Conservation (phyloP, 345 rosid species). For the Bretschneidera sinensis region DNA sequence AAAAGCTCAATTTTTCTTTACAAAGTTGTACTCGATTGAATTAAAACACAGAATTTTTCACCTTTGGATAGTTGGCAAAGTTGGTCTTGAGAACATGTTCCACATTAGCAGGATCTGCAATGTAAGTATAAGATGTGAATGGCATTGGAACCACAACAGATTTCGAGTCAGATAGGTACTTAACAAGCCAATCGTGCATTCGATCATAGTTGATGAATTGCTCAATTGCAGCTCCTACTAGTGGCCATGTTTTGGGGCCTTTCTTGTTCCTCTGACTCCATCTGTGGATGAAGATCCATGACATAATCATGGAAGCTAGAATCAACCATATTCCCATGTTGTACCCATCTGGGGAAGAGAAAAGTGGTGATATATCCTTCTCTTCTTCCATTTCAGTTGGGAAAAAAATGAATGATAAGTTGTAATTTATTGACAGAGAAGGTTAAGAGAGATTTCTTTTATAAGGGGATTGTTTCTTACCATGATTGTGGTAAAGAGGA, state of each 20-base stretch:
- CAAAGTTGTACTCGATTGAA: too few species aligned
- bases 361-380: not conserved
- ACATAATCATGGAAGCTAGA: constrained; percentile 38
- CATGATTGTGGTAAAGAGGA: not conserved
- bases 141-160: constrained; percentile 92
- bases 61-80: constrained; percentile 89
- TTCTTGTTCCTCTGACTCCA: constrained; percentile 67
- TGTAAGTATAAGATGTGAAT: constrained; percentile 78
- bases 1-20: too few species aligned
- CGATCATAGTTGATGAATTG: constrained; percentile 68
- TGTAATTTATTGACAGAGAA: constrained; percentile 7
- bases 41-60: constrained; percentile 12
- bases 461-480: constrained; percentile 17
- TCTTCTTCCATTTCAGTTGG: constrained; percentile 17
- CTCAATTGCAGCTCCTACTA: constrained; percentile 84
- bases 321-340: constrained; percentile 34
- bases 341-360: constrained; percentile 22
- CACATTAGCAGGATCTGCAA: constrained; percentile 85
- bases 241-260: constrained; percentile 95
- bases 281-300: constrained; percentile 66
- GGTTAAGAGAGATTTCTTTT: not conserved
- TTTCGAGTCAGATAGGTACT: constrained; percentile 50
- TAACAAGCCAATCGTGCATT: constrained; percentile 94
- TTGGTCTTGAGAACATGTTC: constrained; percentile 89
- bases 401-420: constrained; percentile 14